phyloP scores from a whole-genome alignment of 495 filamentous ascomycete genomes.

The Penicillium canescens region DNA sequence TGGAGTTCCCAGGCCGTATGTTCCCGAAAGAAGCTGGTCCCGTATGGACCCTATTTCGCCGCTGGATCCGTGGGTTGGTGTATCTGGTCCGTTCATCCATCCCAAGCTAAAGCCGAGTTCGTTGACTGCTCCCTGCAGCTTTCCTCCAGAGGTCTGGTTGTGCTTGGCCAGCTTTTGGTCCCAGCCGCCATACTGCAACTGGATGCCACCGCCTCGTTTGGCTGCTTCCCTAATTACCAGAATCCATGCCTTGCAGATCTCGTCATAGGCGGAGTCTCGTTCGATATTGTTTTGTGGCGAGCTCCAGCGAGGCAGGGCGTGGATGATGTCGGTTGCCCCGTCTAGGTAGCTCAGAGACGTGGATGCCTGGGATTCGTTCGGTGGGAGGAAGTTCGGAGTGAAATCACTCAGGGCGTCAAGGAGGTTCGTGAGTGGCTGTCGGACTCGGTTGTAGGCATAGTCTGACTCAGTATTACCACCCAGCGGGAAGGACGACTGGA shows the following conservation, averaged over 20 bases:
- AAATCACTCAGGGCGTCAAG: constrained; percentile 91
- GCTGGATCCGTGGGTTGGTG: constrained; percentile 42
- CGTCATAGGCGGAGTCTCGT: constrained; percentile 93
- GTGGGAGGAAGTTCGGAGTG: constrained; percentile 92
- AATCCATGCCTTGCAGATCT: constrained; percentile 91
- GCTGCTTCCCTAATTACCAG: constrained; percentile 88
- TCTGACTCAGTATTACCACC: constrained; percentile 81
- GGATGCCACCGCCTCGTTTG: constrained; percentile 87
- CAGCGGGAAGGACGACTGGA: constrained; percentile 83
- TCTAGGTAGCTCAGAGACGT: constrained; percentile 84
- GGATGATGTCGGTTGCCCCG: constrained; percentile 83
- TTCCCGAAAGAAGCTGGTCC: constrained; percentile 77
- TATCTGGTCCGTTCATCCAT: constrained; percentile 67
- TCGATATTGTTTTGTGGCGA: constrained; percentile 82
- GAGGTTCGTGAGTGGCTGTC: constrained; percentile 74
- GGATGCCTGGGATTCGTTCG: constrained; percentile 77
- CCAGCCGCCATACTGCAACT: constrained; percentile 90
- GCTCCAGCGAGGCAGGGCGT: constrained; percentile 84
- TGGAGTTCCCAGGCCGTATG: constrained; percentile 67
- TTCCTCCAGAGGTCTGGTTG: constrained; percentile 82
- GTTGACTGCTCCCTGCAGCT: constrained; percentile 76
- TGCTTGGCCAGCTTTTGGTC: constrained; percentile 86
- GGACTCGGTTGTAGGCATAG: constrained; percentile 92
- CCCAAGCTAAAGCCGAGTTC: constrained; percentile 72
- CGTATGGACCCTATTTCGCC: constrained; percentile 66